Evolutionary conservation across 2,329 filamentous ascomycete genomes (phyloP), one percentile per base, ranked within the genome.

Genomic region (Fusarium humuli): DNA sequence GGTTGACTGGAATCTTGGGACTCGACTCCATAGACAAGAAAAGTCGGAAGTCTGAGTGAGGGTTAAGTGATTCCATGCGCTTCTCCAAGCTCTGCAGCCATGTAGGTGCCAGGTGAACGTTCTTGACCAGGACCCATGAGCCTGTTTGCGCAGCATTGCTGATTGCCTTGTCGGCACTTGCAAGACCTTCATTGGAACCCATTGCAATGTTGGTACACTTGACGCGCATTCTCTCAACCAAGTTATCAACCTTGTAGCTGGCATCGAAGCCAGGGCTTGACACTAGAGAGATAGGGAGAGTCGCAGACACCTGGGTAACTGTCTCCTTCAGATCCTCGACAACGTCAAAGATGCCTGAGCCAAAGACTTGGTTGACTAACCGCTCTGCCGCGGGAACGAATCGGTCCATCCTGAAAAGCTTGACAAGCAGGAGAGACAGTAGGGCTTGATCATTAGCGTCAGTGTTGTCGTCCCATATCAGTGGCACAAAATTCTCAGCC

Each of bases 1-100:
- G 83, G 77, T 98, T 98, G 79, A 98, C 95, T 0, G 97, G 95
- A 73, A 99, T 99, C 87, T 96, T 98, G 55, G 90, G 93, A 76
- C 94, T 98, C 4, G 94, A 93, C 81, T 99, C 96, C 96, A 99
- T 99, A 0, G 95, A 98, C 66, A 99, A 83, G 88, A 99, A 99
- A 30, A 99, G 85, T 49, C 96, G 88, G 87, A 99, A 99, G 78
- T 97, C 92, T 40, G 90, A 86, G 81, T 98, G 94, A 29, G 97
- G 94, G 77, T 97, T 98, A 77, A 99, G 91, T 13, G 94, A 93
- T 73, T 97, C 94, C 83, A 99, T 92, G 46, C 95, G 91, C 86
- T 99, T 99, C 84, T 99, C 95, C 18, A 99, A 87, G 76, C 94
- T 97, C 81, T 98, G 95, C 32, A 99, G 85, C 97, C 97, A 99